Evolutionary conservation across 2,329 filamentous ascomycete genomes (phyloP), one percentile per base, ranked within the genome.

Genomic region (Fusarium phyllophilum): DNA sequence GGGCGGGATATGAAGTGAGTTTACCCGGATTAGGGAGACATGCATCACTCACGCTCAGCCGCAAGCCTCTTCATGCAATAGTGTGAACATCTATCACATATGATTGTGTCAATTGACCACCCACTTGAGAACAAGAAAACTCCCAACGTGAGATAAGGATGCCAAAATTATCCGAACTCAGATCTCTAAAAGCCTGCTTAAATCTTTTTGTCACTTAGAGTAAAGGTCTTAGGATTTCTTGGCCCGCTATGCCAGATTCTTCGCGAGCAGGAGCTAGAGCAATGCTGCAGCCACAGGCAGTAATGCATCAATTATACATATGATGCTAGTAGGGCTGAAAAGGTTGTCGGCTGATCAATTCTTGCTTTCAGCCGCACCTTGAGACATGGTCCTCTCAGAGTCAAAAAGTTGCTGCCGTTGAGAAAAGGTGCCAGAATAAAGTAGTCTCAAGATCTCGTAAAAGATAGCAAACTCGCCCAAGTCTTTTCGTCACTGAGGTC

Each of bases 351-450:
- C 18, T 29, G 24, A 38, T 17, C 4, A 5, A 38, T 13, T 12
- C 2, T 22, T 8, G 18, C 13, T 26, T 54, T 13, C 24, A 38
- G 49, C 33, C 13, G 10, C 33, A 29, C 24, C 4, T 26, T 8
- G 3, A 17, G 9, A 22, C 2, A 26, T 12, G 5, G 2, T 4
- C 6, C 10, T 17, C 7, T 1, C 4, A 14, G 20, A 17, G 6
- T 2, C 20, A 20, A 12, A 48, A 2, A 4, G 8, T 5, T n/a
- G 7, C 14, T 5, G 7, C 14, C 7, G 0, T 3, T 12, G 14
- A 31, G 11, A 31, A 7, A 17, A 3, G 14, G 7, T n/a, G 10
- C 10, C 29, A 49, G 7, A 48, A 48, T n/a, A 3, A 4, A 49
- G 6, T 49, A 5, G 20, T 18, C 20, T 13, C 4, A 5, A 31